Evolutionary conservation across 768 basidiomycete species (phyloP), one percentile per base, ranked within the genome.

Genomic region (Pilatotrama ljubarskyi): DNA sequence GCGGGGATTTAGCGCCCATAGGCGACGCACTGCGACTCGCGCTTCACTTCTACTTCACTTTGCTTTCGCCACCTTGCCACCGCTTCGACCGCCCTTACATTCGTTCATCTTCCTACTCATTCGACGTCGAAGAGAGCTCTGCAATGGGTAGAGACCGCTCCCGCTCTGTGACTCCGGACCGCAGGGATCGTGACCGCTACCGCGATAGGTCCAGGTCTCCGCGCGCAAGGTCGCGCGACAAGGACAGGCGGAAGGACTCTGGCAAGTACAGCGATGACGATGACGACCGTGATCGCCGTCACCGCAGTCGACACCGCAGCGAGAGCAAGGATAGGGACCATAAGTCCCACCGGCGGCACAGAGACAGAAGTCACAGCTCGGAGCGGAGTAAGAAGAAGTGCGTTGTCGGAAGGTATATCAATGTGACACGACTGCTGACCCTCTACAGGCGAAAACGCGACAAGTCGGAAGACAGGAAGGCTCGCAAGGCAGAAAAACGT

Each of bases 401-500:
- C 63, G 79, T 70, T 4, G 20, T 44, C 29, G 29, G 4, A 10
- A 55, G 10, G 22, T 14, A 14, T 18, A 3, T n/a, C 2, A 5
- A 13, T 17, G 15, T n/a, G 3, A n/a, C 13, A 32, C n/a, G 3
- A 6, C 5, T 15, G 11, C 15, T 51, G 11, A 51, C 22, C 3
- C 9, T 10, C 6, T 18, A 5, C 62, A 93, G 91, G 69, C 87
- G 87, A 58, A 94, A 90, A 69, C 82, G 91, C 36, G 93, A 91
- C 63, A 93, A 88, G 69, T 92, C 90, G n/a, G 87, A 88, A 69
- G 92, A 95, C 64, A 82, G 93, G 41, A 85, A 79, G 66, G 90
- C 88, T 15, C 84, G 93, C 63, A 96, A 92, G 69, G 88, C 87
- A 7, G 94, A 96, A 68, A 97, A 95, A 78, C 89, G 84, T 69